Evolutionary conservation across 208 protist genomes (phyloP).

Genomic region (Angomonas deanei): DNA sequence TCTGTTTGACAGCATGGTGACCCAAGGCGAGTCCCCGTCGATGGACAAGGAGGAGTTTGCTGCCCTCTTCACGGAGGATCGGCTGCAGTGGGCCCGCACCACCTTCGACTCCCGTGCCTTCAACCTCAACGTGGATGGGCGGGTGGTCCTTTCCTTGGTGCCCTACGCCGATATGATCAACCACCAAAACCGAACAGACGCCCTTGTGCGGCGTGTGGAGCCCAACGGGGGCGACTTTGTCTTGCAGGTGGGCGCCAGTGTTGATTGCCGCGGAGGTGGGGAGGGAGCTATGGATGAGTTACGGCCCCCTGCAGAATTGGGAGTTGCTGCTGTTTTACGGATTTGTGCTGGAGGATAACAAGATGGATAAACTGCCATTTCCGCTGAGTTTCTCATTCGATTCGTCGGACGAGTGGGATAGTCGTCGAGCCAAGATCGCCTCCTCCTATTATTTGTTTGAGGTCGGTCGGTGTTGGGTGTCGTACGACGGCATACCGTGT

Average conservation of each 20-base stretch:
- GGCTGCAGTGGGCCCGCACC: constrained; percentile 73
- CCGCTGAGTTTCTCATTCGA: constrained; percentile 32
- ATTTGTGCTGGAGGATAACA: constrained; percentile 80
- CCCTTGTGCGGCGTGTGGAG: constrained; percentile 73
- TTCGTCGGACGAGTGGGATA: constrained; percentile 29
- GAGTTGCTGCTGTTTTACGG: constrained; percentile 89
- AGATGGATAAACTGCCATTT: constrained; percentile 81
- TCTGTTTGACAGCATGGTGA: constrained; percentile 23
- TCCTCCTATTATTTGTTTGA: constrained; percentile 39
- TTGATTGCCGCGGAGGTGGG: constrained; percentile 50
- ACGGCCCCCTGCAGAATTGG: constrained; percentile 92
- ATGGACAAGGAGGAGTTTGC: constrained; percentile 14
- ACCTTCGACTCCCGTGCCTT: constrained; percentile 90
- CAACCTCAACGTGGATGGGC: constrained; percentile 79
- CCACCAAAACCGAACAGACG: constrained; percentile 72
- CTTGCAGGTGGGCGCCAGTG: constrained; percentile 65
- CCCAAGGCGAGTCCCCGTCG: neutral
- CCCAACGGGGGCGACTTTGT: constrained; percentile 65
- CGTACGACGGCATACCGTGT: constrained; percentile 39
- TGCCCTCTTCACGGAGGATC: constrained; percentile 39
- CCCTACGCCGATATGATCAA: constrained; percentile 90
- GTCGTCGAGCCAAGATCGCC: constrained; percentile 39
- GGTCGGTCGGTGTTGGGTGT: constrained; percentile 59
- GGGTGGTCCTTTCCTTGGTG: constrained; percentile 60
- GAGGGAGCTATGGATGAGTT: constrained; percentile 89